Conservation (phyloP, 1,284 basidiomycete species). For the Leccinum subspadiceum region DNA sequence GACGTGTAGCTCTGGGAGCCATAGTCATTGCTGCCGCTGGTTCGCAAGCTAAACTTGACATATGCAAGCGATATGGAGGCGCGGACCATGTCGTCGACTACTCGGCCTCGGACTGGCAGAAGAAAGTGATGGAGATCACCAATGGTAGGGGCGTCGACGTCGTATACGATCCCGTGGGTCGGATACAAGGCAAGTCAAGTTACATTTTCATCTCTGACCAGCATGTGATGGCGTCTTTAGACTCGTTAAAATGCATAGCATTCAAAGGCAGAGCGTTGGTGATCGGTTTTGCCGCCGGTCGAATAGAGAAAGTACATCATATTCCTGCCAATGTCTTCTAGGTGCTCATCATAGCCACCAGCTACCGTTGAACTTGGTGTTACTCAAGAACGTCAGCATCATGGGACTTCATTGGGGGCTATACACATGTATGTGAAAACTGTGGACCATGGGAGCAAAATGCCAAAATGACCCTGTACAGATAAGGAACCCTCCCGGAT, state of each 20-base stretch:
- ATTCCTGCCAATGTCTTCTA: not conserved
- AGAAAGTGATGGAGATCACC: constrained; percentile 73
- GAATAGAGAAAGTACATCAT: constrained; percentile 79
- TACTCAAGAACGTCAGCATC: constrained; percentile 84
- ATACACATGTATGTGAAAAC: constrained; percentile 56
- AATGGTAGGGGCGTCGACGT: constrained; percentile 83
- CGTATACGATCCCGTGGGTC: constrained; percentile 87
- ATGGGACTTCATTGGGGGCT: constrained; percentile 86
- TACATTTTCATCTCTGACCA: not conserved
- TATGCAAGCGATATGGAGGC: constrained; percentile 65
- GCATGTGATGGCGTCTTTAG: constrained; percentile 27
- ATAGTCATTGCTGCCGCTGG: constrained; percentile 81
- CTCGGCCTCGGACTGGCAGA: constrained; percentile 67
- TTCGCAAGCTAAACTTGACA: constrained; percentile 64
- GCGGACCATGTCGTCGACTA: constrained; percentile 75
- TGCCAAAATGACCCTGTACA: constrained; percentile 30
- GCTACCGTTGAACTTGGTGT: constrained; percentile 84
- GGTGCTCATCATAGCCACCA: constrained; percentile 29
- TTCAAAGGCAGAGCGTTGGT: constrained; percentile 93
- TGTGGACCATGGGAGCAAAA: not conserved
- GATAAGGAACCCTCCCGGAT: constrained; percentile 69
- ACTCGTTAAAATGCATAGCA: constrained; percentile 86
- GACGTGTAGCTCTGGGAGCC: constrained; percentile 61
- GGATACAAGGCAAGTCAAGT: constrained; percentile 56
- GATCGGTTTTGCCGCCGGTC: constrained; percentile 87